A percentile compares a stretch with the other conserved stretches of the same genome.
Evolutionary conservation across 768 basidiomycete genomes (phyloP).

Genomic region (Boletellus sp.): DNA sequence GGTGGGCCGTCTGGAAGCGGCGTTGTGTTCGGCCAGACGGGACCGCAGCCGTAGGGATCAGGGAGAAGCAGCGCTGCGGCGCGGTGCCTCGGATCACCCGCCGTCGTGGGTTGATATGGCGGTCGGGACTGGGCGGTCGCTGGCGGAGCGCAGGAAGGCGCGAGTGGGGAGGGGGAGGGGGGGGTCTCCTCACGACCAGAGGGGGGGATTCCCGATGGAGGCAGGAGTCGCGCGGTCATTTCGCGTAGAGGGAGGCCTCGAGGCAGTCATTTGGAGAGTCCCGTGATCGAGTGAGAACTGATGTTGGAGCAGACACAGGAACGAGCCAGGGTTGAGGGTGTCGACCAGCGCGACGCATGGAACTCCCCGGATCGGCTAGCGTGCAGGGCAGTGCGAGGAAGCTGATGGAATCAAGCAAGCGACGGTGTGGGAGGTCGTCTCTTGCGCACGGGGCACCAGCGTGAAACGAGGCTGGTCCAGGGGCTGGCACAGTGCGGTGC

Average conservation of each 20-base stretch:
- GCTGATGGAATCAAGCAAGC: no score
- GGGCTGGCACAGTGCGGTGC: background rate
- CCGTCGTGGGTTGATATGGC: background rate
- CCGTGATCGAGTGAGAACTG: conserved; percentile 22
- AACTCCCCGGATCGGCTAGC: conserved; percentile 21
- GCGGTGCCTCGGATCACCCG: conserved; percentile 1
- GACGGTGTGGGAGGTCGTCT: no score
- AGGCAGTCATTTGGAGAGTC: conserved; percentile 21
- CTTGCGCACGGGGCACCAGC: no score
- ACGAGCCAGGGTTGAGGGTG: conserved; percentile 22
- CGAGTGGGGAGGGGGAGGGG: background rate
- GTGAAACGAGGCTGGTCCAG: no score
- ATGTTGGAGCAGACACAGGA: conserved; percentile 18
- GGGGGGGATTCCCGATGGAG: conserved; percentile 12
- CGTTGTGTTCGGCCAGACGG: conserved; percentile 13
- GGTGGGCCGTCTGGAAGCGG: conserved; percentile 4
- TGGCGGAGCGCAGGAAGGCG: no score
- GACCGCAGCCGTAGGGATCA: background rate
- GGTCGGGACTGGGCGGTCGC: background rate
- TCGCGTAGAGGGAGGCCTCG: conserved; percentile 28
- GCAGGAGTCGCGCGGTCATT: conserved; percentile 28
- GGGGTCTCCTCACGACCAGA: conserved; percentile 4
- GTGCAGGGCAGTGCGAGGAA: conserved; percentile 2
- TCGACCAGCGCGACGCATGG: background rate
- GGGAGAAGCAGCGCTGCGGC: conserved; percentile 3